Evolutionary conservation across 2,329 filamentous ascomycete genomes (phyloP).

Genomic region (Cladorrhinum sp.): DNA sequence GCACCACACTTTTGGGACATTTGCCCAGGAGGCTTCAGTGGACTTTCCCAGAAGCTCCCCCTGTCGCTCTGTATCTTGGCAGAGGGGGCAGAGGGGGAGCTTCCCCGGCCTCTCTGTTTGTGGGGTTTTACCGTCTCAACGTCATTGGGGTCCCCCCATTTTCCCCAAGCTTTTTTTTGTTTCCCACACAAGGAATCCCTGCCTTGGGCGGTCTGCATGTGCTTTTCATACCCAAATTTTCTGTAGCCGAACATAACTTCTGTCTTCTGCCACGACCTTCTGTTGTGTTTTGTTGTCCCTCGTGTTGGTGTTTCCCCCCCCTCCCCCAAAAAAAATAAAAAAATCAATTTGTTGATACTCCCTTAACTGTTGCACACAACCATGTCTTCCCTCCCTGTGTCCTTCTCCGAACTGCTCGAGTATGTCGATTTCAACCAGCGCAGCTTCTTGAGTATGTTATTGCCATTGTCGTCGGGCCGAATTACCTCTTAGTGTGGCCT

Average conservation of each 20-base stretch:
- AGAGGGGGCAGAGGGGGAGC: not conserved
- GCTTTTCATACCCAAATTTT: not conserved
- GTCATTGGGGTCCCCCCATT: not conserved
- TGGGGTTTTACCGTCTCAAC: not conserved
- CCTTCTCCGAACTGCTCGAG: conserved; percentile 51
- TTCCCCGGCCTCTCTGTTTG: not conserved
- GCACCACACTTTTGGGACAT: not conserved
- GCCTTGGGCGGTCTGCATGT: not conserved
- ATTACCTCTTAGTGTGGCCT: not conserved
- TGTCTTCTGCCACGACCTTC: not conserved
- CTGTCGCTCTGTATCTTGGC: not conserved
- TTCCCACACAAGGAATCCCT: not conserved
- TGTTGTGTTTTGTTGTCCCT: not conserved
- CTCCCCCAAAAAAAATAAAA: not conserved
- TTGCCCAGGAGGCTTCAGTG: not conserved
- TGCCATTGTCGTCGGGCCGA: conserved; percentile 20
- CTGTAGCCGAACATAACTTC: not conserved
- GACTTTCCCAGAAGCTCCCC: not conserved
- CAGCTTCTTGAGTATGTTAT: conserved; percentile 60
- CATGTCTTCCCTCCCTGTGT: conserved; percentile 36
- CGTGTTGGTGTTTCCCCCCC: not conserved
- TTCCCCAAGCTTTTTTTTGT: not conserved
- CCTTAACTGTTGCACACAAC: conserved; percentile 10
- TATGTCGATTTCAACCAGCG: conserved; percentile 52
- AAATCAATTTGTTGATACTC: not conserved